Conservation (phyloP, 768 basidiomycete genomes). For the Cyclocybe cylindracea region DNA sequence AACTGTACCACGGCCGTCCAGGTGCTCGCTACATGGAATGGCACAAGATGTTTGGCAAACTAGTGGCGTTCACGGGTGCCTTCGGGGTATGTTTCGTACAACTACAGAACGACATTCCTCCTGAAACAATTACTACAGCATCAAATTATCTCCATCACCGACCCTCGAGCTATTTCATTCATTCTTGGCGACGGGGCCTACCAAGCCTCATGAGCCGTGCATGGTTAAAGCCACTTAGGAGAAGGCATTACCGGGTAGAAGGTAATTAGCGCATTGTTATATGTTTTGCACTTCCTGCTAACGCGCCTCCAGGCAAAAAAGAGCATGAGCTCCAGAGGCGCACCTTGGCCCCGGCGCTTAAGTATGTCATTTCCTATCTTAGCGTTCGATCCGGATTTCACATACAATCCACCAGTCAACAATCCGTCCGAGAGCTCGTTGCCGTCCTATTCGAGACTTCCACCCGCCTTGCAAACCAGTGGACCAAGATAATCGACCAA, state of each 20-base stretch:
- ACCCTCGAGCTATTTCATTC: slow-evolving; percentile 51
- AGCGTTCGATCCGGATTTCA: neutral
- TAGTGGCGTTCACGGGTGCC: slow-evolving; percentile 57
- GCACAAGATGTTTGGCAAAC: slow-evolving; percentile 53
- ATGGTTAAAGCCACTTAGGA: slow-evolving; percentile 62
- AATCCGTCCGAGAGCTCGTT: slow-evolving; percentile 52
- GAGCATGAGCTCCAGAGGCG: slow-evolving; percentile 58
- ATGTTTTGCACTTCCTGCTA: neutral
- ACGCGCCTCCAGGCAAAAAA: slow-evolving; percentile 42
- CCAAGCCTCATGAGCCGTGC: slow-evolving; percentile 58
- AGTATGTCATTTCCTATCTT: slow-evolving; percentile 31
- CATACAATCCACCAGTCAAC: slow-evolving; percentile 29
- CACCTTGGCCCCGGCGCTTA: slow-evolving; percentile 56
- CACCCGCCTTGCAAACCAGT: slow-evolving; percentile 49
- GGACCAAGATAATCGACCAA: slow-evolving; percentile 47
- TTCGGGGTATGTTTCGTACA: slow-evolving; percentile 44
- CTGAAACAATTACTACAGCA: slow-evolving; percentile 34
- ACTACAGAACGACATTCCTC: no score
- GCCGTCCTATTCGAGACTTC: slow-evolving; percentile 59
- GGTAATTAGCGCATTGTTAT: slow-evolving; percentile 30
- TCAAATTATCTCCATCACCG: slow-evolving; percentile 58
- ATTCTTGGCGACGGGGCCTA: slow-evolving; percentile 58
- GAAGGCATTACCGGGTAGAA: slow-evolving; percentile 71
- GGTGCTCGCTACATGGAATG: slow-evolving; percentile 53
- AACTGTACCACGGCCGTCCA: slow-evolving; percentile 52